Base-by-base conservation (phyloP, 1,139 yeast species). In the Hansenula sp. region DNA sequence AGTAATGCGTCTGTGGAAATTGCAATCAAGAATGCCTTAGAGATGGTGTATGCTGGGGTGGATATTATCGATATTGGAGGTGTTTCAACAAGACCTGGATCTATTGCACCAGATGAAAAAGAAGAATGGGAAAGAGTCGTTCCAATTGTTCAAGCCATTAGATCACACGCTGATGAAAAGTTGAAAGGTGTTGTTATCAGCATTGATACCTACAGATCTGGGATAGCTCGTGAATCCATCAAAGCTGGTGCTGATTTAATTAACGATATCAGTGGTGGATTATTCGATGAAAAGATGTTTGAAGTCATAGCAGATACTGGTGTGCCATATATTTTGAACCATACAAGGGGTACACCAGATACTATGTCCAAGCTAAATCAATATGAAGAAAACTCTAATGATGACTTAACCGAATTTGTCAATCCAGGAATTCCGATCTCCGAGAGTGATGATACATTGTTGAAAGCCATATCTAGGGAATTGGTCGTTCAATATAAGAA, bases 51-150 rank as follows among this genome's bases (percentile, higher is more conserved):
- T 1, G 70, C 76, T 18, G 94, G 91, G 0, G 76, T 77, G 11
- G 72, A 72, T 27, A 86, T 94, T 33, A 71, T 93, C 31, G 99
- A 91, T 59, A 76, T 93, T 46, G 99, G 98, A 8, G 98, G 98
- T 1, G 89, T 89, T 47, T 87, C 96, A 0, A 91, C 98, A 0
- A 73, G 94, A 44, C 98, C 98, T 0, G 87, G 89, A 3, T 77
- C 94, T 2, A 57, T 55, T 1, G 87, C 78, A 45, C 84, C 85
- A 0, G 58, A 76, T 3, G 71, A 67, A 19, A 71, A 65, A 5
- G 90, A 81, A 51, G 94, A 85, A 58, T 53, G 84, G 31, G 54
- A 55, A 1, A 68, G 98, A 36, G 85, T 90, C 1, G 61, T 88
- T 3, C 94, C 95, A 0, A 76, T 86, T 0, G 73, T 93, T 10